phyloP scores from a whole-genome alignment of 1,284 basidiomycete genomes.

The Cerrena zonata region DNA sequence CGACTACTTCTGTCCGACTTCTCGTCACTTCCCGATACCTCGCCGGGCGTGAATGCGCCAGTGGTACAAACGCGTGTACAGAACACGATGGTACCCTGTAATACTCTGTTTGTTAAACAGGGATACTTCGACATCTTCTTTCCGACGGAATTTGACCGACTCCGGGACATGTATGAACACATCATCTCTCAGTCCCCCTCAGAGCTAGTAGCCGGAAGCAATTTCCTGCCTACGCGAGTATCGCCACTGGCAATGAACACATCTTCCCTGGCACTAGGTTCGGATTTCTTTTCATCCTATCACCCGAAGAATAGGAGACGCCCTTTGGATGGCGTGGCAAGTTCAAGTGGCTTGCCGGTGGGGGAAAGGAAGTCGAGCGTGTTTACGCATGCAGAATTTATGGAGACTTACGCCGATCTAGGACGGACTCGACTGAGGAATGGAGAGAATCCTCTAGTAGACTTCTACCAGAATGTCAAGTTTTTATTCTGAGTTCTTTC shows the following conservation, averaged over 20 bases:
- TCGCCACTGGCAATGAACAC: slow-evolving; percentile 47
- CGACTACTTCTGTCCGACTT: slow-evolving; percentile 92
- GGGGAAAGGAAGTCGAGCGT: slow-evolving; percentile 76
- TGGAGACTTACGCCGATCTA: slow-evolving; percentile 76
- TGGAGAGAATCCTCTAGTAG: slow-evolving; percentile 83
- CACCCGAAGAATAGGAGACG: slow-evolving; percentile 51
- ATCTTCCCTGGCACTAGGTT: slow-evolving; percentile 49
- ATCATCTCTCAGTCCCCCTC: slow-evolving; percentile 57
- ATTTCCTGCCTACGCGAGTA: slow-evolving; percentile 26
- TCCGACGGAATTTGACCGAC: slow-evolving; percentile 84
- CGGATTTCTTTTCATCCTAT: slow-evolving; percentile 66
- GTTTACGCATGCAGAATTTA: slow-evolving; percentile 80
- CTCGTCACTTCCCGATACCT: slow-evolving; percentile 78
- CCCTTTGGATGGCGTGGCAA: slow-evolving; percentile 61
- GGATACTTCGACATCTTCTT: slow-evolving; percentile 99
- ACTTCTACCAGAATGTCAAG: slow-evolving; percentile 87
- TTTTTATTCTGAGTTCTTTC: slow-evolving; percentile 57
- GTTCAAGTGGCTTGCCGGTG: slow-evolving; percentile 71
- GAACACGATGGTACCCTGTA: slow-evolving; percentile 81
- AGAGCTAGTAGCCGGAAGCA: slow-evolving; percentile 21
- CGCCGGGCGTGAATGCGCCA: slow-evolving; percentile 82
- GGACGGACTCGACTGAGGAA: slow-evolving; percentile 60
- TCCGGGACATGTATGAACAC: slow-evolving; percentile 85
- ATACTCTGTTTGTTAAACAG: slow-evolving; percentile 87
- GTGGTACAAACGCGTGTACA: slow-evolving; percentile 93